phyloP scores from a whole-genome alignment of 2,329 filamentous ascomycete species.

The Ascochyta fabae region DNA sequence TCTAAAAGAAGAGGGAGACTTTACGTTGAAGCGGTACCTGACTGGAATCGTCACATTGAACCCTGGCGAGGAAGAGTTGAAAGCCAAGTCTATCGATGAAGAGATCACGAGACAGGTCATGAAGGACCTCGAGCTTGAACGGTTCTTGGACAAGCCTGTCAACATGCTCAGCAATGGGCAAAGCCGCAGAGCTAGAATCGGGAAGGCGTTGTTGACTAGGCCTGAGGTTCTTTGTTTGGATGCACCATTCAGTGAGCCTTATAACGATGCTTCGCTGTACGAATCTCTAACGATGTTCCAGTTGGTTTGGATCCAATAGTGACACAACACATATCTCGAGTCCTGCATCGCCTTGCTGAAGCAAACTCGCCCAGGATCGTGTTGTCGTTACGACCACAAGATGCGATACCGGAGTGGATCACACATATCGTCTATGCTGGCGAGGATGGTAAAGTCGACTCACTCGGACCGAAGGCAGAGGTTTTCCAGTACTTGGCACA shows the following conservation, averaged over 20 bases:
- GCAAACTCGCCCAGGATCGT: constrained; percentile 74
- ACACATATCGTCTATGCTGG: constrained; percentile 80
- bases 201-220: constrained; percentile 77
- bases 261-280: too few relatives aligned
- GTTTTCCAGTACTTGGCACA: constrained; percentile 60
- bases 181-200: constrained; percentile 84
- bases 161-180: constrained; percentile 94
- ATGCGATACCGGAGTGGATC: constrained; percentile 87
- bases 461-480: constrained; percentile 68
- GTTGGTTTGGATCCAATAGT: constrained; percentile 91
- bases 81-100: constrained; percentile 57
- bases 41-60: constrained; percentile 85
- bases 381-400: constrained; percentile 81
- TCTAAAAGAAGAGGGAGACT: constrained; percentile 83
- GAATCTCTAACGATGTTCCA: constrained; percentile 27
- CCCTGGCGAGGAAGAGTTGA: constrained; percentile 60
- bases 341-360: constrained; percentile 73
- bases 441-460: constrained; percentile 68
- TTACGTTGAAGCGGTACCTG: constrained; percentile 81
- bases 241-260: constrained; percentile 79
- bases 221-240: constrained; percentile 83
- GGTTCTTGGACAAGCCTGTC: constrained; percentile 80
- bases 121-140: constrained; percentile 70
- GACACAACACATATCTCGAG: constrained; percentile 70
- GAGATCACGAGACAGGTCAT: constrained; percentile 66